These are phyloP conservation scores for Sporopachydermia lactativora DNA, from an alignment of 805 yeast species.

Conservation along the genomic window DNA sequence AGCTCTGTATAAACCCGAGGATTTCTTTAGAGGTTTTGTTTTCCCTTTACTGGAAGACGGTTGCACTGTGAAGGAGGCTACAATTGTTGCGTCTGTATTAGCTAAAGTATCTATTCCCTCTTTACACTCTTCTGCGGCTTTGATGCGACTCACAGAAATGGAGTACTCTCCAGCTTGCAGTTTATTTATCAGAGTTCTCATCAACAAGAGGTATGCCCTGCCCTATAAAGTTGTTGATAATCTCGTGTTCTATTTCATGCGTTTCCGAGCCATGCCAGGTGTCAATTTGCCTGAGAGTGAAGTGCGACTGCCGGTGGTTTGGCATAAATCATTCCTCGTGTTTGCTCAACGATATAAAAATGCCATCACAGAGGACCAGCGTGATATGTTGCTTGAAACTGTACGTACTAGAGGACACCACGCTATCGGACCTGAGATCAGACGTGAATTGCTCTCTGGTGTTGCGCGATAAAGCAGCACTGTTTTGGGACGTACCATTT, in stretches of 20 bases:
- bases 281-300: conserved; percentile 25
- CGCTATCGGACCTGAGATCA: conserved; percentile 83
- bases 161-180: conserved; percentile 84
- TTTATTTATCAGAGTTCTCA: conserved; percentile 73
- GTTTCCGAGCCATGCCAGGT: conserved; percentile 56
- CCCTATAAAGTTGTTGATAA: conserved; percentile 96
- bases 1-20: conserved; percentile 91
- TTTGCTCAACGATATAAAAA: conserved; percentile 95
- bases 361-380: conserved; percentile 97
- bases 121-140: conserved; percentile 91
- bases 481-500: neutral
- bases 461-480: conserved; percentile 35
- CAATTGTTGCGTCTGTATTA: conserved; percentile 85
- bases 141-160: conserved; percentile 66
- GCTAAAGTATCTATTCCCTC: conserved; percentile 87
- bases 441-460: conserved; percentile 88
- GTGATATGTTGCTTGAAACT: conserved; percentile 86
- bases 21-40: conserved; percentile 91
- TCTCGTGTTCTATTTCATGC: conserved; percentile 84
- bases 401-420: conserved; percentile 81
- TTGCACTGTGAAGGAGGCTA: conserved; percentile 86
- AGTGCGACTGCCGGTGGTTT: conserved; percentile 75
- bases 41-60: conserved; percentile 76
- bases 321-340: conserved; percentile 93
- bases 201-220: conserved; percentile 91